A percentile compares a stretch with the other conserved stretches of the same genome.
These are phyloP conservation scores for Apophysomyces elegans DNA, from an alignment of 371 early-diverging fungal genomes.

Conservation along the genomic window DNA sequence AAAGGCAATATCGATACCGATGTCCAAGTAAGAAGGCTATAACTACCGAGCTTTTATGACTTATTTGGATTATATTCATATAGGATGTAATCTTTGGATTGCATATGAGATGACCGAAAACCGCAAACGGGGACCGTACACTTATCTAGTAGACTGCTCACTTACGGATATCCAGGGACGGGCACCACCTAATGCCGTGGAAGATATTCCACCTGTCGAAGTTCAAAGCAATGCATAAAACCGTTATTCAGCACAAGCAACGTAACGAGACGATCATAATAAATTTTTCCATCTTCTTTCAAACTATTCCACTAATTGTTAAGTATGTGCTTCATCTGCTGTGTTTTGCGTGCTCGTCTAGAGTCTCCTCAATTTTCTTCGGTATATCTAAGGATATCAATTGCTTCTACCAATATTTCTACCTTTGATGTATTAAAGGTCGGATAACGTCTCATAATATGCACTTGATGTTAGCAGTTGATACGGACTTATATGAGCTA, in stretches of 20 bases:
- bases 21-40: slow-evolving; percentile 53
- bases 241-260: background rate
- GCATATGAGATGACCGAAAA: slow-evolving; percentile 66
- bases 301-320: too few relatives aligned
- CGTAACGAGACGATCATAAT: too few relatives aligned
- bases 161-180: slow-evolving; percentile 65
- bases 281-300: too few relatives aligned
- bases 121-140: slow-evolving; percentile 60
- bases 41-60: background rate
- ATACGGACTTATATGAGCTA: too few relatives aligned
- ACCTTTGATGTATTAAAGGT: too few relatives aligned
- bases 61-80: background rate
- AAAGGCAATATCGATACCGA: slow-evolving; percentile 65
- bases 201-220: slow-evolving; percentile 22
- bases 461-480: too few relatives aligned
- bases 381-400: too few relatives aligned
- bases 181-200: slow-evolving; percentile 46
- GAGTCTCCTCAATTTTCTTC: too few relatives aligned
- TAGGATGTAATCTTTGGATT: slow-evolving; percentile 58
- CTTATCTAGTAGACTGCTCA: slow-evolving; percentile 65
- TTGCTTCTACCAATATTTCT: too few relatives aligned
- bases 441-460: too few relatives aligned
- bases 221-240: background rate
- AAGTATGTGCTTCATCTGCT: too few relatives aligned
- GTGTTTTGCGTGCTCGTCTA: too few relatives aligned